Conservation (phyloP, 1,139 yeast genomes). For the Yamadazyma diddensiae region DNA sequence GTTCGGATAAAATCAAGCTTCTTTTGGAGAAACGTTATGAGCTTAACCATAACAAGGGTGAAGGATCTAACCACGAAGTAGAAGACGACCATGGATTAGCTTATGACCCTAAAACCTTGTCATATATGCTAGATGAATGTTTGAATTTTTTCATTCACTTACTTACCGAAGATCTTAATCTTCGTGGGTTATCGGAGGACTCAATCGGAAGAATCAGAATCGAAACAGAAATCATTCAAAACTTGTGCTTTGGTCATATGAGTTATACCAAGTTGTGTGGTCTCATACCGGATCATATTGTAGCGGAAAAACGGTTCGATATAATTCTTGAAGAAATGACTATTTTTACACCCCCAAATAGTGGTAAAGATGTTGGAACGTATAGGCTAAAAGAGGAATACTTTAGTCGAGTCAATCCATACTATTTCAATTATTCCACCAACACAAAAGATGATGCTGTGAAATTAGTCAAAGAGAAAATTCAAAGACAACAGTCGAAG, state of each 20-base stretch:
- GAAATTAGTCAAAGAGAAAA: constrained; percentile 52
- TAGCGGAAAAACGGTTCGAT: constrained; percentile 73
- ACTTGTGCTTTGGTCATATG: constrained; percentile 70
- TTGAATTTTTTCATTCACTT: constrained; percentile 66
- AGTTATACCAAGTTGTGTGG: constrained; percentile 68
- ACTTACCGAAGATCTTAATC: constrained; percentile 63
- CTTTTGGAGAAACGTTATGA: constrained; percentile 2
- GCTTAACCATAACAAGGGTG: not conserved
- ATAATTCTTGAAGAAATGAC: constrained; percentile 59
- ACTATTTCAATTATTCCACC: constrained; percentile 72
- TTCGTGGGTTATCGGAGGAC: constrained; percentile 49
- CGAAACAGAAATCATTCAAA: constrained; percentile 71
- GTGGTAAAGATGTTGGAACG: constrained; percentile 63
- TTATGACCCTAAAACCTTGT: constrained; percentile 47
- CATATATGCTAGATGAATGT: constrained; percentile 76
- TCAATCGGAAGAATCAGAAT: constrained; percentile 54
- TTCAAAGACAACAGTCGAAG: constrained; percentile 26
- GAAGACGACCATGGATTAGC: constrained; percentile 1
- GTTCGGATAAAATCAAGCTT: constrained; percentile 1
- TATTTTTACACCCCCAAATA: constrained; percentile 59
- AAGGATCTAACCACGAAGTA: not conserved
- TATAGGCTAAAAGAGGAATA: constrained; percentile 64
- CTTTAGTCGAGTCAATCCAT: constrained; percentile 66
- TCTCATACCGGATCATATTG: constrained; percentile 72
- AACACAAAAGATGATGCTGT: constrained; percentile 76